Conservation (phyloP, 2,329 filamentous ascomycete genomes). For the Colletotrichum musae region DNA sequence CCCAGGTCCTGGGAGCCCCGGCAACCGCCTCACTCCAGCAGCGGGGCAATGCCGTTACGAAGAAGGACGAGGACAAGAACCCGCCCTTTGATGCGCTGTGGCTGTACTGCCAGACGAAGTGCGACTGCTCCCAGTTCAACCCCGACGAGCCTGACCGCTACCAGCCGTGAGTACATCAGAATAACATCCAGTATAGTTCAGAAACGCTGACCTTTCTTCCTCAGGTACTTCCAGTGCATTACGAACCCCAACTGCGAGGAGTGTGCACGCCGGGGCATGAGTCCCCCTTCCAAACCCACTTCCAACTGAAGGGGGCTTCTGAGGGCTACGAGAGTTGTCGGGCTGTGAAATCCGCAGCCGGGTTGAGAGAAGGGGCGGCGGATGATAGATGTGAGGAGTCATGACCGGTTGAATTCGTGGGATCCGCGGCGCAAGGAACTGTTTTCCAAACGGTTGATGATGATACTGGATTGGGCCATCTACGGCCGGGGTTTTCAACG, state of each 20-base stretch:
- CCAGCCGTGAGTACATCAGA: neutral
- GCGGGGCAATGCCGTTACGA: too few relatives aligned
- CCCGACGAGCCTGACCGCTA: neutral
- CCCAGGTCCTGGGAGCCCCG: neutral
- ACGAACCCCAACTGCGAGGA: conserved; percentile 50
- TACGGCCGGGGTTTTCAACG: too few relatives aligned
- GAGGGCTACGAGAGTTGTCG: too few relatives aligned
- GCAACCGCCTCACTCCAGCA: neutral
- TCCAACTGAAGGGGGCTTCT: too few relatives aligned
- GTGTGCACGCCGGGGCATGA: conserved; percentile 30
- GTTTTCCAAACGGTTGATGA: too few relatives aligned
- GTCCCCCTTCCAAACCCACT: neutral
- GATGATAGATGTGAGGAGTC: too few relatives aligned
- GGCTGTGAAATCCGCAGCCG: too few relatives aligned
- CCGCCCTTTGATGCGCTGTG: conserved; percentile 23
- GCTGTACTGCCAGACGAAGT: conserved; percentile 39
- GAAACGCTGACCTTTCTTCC: neutral
- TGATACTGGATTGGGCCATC: too few relatives aligned
- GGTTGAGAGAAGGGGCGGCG: too few relatives aligned
- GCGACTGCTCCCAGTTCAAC: conserved; percentile 48
- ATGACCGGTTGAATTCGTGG: too few relatives aligned
- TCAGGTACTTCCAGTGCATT: conserved; percentile 53
- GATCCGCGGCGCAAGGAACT: too few relatives aligned
- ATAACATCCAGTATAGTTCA: rapidly evolving
- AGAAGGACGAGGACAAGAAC: conserved; percentile 30